Conservation (phyloP, 2,329 filamentous ascomycete species). For the Byssochlamys sp. region DNA sequence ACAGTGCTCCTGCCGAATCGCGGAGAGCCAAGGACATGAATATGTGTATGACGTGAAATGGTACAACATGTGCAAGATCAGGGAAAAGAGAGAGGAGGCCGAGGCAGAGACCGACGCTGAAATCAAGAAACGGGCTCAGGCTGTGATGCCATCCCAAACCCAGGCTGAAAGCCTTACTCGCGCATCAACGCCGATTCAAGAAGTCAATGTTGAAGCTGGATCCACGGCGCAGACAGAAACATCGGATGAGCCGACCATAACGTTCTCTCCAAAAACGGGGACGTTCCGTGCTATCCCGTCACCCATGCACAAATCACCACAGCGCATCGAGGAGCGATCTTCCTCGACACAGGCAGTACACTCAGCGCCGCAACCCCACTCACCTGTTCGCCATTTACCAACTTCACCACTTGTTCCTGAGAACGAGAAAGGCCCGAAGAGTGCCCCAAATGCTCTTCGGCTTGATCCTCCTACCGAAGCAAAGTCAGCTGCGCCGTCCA, state of each 20-base stretch:
- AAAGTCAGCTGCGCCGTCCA: neutral
- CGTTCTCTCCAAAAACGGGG: slow-evolving; percentile 36
- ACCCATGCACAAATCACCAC: slow-evolving; percentile 20
- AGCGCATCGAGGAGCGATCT: slow-evolving; percentile 13
- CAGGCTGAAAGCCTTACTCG: slow-evolving; percentile 5
- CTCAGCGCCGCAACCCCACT: neutral
- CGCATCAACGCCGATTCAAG: slow-evolving; percentile 6
- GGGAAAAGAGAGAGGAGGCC: slow-evolving; percentile 4
- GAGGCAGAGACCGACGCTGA: slow-evolving; percentile 1
- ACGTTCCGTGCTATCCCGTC: slow-evolving; percentile 34
- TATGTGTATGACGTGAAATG: slow-evolving; percentile 34
- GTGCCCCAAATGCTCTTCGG: neutral
- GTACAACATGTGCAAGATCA: slow-evolving; percentile 6
- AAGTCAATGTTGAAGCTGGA: slow-evolving; percentile 3
- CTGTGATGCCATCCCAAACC: slow-evolving; percentile 3
- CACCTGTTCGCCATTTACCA: neutral
- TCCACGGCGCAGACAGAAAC: slow-evolving; percentile 8
- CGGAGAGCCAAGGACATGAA: slow-evolving; percentile 30
- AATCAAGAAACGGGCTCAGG: slow-evolving; percentile 1
- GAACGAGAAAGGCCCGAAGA: neutral
- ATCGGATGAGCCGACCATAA: slow-evolving; percentile 28
- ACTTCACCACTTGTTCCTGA: neutral
- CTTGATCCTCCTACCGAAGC: neutral
- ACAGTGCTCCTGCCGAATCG: slow-evolving; percentile 38
- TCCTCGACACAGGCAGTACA: neutral